Percentiles rank a stretch among this genome's conserved stretches.
Evolutionary conservation across 2,329 filamentous ascomycete species (phyloP).

Genomic region (Xylariales sp.): DNA sequence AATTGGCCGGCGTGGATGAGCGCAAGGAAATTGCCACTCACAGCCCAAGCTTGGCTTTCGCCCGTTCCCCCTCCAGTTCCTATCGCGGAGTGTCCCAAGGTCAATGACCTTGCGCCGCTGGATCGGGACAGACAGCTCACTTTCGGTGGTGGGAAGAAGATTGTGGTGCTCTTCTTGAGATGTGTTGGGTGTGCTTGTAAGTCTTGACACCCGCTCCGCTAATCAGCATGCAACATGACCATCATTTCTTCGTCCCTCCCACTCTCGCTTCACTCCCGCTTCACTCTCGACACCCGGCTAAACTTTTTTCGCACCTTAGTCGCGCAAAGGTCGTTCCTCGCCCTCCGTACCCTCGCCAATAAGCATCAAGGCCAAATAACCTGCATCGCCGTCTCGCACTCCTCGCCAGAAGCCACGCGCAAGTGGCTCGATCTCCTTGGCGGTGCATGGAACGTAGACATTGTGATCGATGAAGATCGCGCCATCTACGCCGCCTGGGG

Average conservation of each 20-base stretch:
- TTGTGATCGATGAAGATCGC: constrained; percentile 53
- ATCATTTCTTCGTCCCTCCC: too few species aligned
- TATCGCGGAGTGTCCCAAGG: constrained; percentile 38
- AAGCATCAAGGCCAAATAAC: constrained; percentile 42
- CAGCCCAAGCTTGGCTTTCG: constrained; percentile 49
- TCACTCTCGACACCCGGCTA: too few species aligned
- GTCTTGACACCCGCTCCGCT: too few species aligned
- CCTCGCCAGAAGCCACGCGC: constrained; percentile 48
- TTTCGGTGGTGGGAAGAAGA: constrained; percentile 38
- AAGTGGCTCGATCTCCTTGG: constrained; percentile 55
- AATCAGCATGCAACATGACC: too few species aligned
- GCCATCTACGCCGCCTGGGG: constrained; percentile 57
- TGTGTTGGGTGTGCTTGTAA: constrained; percentile 53
- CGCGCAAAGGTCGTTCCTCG: constrained; percentile 53
- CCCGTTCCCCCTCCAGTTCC: constrained; percentile 46
- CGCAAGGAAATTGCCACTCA: constrained; percentile 44
- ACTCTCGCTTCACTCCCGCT: too few species aligned
- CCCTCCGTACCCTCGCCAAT: constrained; percentile 50
- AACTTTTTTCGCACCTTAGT: too few species aligned
- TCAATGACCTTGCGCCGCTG: constrained; percentile 43
- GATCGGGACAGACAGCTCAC: constrained; percentile 41
- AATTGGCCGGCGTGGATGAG: constrained; percentile 41
- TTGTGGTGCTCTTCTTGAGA: constrained; percentile 47
- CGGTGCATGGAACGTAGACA: constrained; percentile 50
- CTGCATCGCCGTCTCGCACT: constrained; percentile 57